These are phyloP conservation scores for Crinitomyces ghanaensis DNA, from an alignment of 805 yeast species.

Conservation along the genomic window DNA sequence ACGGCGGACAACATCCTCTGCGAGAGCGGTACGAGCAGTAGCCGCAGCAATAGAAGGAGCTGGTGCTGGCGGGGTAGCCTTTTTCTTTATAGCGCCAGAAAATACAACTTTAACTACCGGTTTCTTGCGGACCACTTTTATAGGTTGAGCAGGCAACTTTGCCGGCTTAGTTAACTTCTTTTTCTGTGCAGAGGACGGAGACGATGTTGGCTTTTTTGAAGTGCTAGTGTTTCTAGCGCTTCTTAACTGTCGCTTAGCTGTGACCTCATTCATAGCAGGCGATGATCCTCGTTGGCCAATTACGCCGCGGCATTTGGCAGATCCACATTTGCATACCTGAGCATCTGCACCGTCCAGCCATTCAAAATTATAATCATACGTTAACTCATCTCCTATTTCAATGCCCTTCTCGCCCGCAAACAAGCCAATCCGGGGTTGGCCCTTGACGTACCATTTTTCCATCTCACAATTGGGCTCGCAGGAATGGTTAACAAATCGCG, in stretches of 20 bases:
- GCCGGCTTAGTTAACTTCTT: neutral
- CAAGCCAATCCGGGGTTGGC: conserved; percentile 34
- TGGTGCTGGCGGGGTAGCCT: neutral
- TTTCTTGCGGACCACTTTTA: neutral
- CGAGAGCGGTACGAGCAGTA: neutral
- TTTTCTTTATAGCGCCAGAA: neutral
- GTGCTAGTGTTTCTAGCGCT: neutral
- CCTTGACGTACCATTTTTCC: conserved; percentile 38
- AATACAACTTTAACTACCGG: neutral
- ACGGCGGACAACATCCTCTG: neutral
- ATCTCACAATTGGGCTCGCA: conserved; percentile 38
- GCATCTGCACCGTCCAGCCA: conserved; percentile 34
- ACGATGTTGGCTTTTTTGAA: neutral
- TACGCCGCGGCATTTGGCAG: conserved; percentile 31
- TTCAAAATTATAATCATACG: conserved; percentile 40
- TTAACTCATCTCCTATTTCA: conserved; percentile 33
- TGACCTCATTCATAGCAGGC: conserved; percentile 3
- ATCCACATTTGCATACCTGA: conserved; percentile 36
- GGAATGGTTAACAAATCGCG: conserved; percentile 41
- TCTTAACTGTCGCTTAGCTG: neutral
- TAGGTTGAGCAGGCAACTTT: neutral
- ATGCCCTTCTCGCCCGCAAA: conserved; percentile 33
- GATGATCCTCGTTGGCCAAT: conserved; percentile 13
- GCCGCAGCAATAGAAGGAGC: neutral
- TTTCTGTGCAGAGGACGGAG: neutral